Conservation (phyloP, 768 basidiomycete species). For the Lentinula sp. region DNA sequence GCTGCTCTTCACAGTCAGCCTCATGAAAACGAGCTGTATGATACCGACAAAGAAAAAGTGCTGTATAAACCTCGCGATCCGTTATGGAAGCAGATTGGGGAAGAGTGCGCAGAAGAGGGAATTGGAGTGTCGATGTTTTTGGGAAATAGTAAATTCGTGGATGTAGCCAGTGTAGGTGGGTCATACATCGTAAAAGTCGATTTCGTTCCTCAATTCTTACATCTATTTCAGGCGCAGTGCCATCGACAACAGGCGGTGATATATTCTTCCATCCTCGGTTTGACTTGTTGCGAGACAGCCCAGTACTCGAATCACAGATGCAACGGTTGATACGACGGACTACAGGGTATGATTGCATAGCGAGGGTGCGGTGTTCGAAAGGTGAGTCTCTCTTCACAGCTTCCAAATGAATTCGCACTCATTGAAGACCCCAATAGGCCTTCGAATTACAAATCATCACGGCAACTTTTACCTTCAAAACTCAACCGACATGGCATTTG, state of each 20-base stretch:
- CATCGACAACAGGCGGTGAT: constrained; percentile 82
- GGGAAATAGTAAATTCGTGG: constrained; percentile 72
- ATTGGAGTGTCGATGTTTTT: constrained; percentile 89
- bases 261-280: constrained; percentile 93
- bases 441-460: constrained; percentile 58
- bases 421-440: constrained; percentile 30
- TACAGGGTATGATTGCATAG: constrained; percentile 73
- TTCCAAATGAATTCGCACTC: constrained; percentile 2
- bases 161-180: constrained; percentile 81
- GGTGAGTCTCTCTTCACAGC: constrained; percentile 37
- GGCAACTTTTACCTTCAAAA: constrained; percentile 70
- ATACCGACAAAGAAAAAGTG: constrained; percentile 80
- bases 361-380: constrained; percentile 80
- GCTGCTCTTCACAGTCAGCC: constrained; percentile 57
- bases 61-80: constrained; percentile 77
- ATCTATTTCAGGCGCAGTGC: constrained; percentile 43
- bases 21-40: constrained; percentile 63
- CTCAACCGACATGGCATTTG: constrained; percentile 72
- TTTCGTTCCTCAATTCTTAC: background rate
- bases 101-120: constrained; percentile 85
- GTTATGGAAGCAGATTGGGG: constrained; percentile 77
- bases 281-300: constrained; percentile 57
- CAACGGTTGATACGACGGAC: constrained; percentile 59
- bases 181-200: constrained; percentile 1
- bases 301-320: constrained; percentile 69